A percentile compares a stretch with the other conserved stretches of the same genome.
phyloP scores from a whole-genome alignment of 495 filamentous ascomycete species.

The Bryoglossum gracile region DNA sequence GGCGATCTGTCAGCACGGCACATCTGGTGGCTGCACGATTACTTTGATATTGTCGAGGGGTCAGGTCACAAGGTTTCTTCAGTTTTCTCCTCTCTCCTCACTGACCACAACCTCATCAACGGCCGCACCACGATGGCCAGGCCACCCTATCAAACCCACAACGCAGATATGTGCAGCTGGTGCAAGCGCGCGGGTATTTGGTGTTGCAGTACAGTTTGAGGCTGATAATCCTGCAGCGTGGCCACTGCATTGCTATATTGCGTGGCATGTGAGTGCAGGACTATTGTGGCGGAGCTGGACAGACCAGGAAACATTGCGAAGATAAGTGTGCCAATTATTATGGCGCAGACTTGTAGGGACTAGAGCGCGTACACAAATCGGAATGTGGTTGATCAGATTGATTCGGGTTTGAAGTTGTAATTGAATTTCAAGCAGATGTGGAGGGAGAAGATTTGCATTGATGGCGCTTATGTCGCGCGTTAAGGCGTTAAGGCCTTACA shows the following conservation, averaged over 20 bases:
- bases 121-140: no score
- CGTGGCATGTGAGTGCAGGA: conserved; percentile 50
- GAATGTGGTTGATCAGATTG: conserved; percentile 45
- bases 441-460: no score
- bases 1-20: no score
- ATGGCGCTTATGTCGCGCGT: no score
- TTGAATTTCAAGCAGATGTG: no score
- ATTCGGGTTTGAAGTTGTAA: conserved; percentile 47
- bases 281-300: conserved; percentile 43
- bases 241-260: conserved; percentile 53
- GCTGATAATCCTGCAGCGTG: conserved; percentile 51
- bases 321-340: conserved; percentile 31
- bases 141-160: no score
- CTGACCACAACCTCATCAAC: no score
- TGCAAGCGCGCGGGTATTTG: conserved; percentile 35
- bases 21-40: no score
- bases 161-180: conserved; percentile 52
- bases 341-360: conserved; percentile 38
- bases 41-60: no score
- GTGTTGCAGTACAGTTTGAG: conserved; percentile 48
- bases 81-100: no score
- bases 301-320: conserved; percentile 33
- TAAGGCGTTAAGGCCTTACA: no score
- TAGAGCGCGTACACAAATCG: conserved; percentile 36
- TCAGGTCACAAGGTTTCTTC: no score